Conservation (phyloP, 495 filamentous ascomycete genomes). For the Cercophora scortea region DNA sequence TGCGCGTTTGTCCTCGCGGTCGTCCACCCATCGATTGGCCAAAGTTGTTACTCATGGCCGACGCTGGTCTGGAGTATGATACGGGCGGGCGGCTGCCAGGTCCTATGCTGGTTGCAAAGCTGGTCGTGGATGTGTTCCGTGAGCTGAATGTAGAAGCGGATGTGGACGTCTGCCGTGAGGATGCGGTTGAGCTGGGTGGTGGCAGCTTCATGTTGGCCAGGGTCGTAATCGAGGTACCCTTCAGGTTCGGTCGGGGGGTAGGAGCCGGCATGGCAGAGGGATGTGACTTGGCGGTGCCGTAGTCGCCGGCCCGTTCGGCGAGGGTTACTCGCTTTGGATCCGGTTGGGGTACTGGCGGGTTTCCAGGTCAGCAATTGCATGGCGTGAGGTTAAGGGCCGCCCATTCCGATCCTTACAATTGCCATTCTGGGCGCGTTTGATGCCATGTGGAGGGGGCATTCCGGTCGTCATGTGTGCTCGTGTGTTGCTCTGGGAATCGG, state of each 20-base stretch:
- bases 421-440: constrained; percentile 34
- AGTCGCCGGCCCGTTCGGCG: constrained; percentile 47
- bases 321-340: constrained; percentile 55
- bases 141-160: background rate
- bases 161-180: background rate
- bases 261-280: background rate
- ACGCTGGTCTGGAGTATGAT: constrained; percentile 29
- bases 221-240: too few species aligned
- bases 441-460: constrained; percentile 32
- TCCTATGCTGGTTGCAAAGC: constrained; percentile 51
- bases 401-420: constrained; percentile 11
- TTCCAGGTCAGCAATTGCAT: constrained; percentile 10
- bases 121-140: constrained; percentile 12
- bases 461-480: constrained; percentile 45
- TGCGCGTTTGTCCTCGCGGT: constrained; percentile 25
- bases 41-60: constrained; percentile 33
- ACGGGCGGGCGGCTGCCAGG: constrained; percentile 41
- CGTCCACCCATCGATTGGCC: constrained; percentile 34
- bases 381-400: background rate
- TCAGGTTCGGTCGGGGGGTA: background rate
- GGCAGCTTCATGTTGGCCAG: background rate
- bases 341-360: constrained; percentile 30
- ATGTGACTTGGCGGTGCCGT: constrained; percentile 16
- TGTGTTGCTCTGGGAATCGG: constrained; percentile 60
- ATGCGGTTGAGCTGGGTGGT: background rate